phyloP scores from a whole-genome alignment of 352 stramenopile species.

The Hyaloperonospora brassicae region DNA sequence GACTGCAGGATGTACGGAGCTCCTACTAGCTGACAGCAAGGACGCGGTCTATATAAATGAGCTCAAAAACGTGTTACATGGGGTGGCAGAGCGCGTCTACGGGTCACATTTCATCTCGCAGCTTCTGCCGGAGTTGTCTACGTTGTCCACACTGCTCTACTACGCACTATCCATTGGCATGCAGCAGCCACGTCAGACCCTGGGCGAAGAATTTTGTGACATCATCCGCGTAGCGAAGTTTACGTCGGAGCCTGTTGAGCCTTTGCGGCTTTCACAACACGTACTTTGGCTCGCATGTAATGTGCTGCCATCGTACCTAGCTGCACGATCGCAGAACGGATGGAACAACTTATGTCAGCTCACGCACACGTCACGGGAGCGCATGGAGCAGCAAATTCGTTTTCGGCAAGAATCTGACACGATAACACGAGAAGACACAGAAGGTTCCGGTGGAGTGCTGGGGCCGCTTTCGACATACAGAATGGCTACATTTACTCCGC shows the following conservation, averaged over 20 bases:
- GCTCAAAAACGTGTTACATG: conserved; percentile 61
- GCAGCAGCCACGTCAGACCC: conserved; percentile 60
- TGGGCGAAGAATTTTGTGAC: conserved; percentile 86
- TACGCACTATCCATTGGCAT: conserved; percentile 46
- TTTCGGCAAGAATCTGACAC: conserved; percentile 26
- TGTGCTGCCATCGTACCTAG: conserved; percentile 56
- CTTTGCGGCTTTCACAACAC: conserved; percentile 35
- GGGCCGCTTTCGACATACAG: not conserved
- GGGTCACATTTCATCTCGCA: conserved; percentile 72
- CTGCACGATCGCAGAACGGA: conserved; percentile 49
- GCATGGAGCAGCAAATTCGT: conserved; percentile 72
- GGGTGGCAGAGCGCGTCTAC: conserved; percentile 64
- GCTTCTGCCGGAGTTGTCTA: conserved; percentile 61
- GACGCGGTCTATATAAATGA: conserved; percentile 64
- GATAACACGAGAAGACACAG: not conserved
- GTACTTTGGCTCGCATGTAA: conserved; percentile 48
- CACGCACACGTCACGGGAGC: conserved; percentile 54
- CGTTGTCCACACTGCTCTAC: conserved; percentile 61
- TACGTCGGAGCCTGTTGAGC: conserved; percentile 8
- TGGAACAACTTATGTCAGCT: conserved; percentile 66
- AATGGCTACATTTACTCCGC: conserved; percentile 8
- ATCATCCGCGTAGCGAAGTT: conserved; percentile 53
- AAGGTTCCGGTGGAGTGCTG: conserved; percentile 3
- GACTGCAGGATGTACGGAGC: conserved; percentile 52
- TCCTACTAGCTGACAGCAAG: conserved; percentile 67